phyloP scores from a whole-genome alignment of 805 yeast genomes.

The Lachancea mirantina region DNA sequence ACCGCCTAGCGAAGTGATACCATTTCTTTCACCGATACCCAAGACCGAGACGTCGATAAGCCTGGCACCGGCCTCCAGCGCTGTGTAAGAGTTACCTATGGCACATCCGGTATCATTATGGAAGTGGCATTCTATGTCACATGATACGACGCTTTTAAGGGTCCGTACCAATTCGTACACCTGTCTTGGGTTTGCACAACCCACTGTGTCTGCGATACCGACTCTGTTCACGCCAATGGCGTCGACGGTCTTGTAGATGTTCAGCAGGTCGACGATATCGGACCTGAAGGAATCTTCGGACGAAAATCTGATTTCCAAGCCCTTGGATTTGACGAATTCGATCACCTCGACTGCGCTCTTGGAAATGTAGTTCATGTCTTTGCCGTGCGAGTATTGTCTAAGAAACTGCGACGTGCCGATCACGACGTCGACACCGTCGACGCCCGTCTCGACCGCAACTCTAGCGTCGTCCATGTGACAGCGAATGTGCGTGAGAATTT shows the following conservation, averaged over 20 bases:
- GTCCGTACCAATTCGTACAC: conserved; percentile 95
- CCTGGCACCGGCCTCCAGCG: conserved; percentile 94
- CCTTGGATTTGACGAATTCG: conserved; percentile 93
- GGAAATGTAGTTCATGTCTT: conserved; percentile 97
- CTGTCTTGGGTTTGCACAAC: conserved; percentile 98
- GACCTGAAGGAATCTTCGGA: conserved; percentile 97
- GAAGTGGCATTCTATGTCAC: conserved; percentile 98
- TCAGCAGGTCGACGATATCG: conserved; percentile 88
- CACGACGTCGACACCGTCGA: conserved; percentile 97
- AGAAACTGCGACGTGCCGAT: conserved; percentile 95
- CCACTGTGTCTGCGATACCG: conserved; percentile 98
- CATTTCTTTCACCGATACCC: conserved; percentile 98
- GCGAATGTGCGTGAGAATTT: conserved; percentile 92
- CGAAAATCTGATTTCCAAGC: conserved; percentile 92
- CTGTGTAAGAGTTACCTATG: conserved; percentile 96
- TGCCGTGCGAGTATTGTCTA: conserved; percentile 93
- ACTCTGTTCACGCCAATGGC: conserved; percentile 97
- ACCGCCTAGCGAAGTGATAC: conserved; percentile 95
- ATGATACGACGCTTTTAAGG: conserved; percentile 82
- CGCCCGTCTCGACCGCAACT: conserved; percentile 96
- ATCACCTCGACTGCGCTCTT: conserved; percentile 93
- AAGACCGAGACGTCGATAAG: conserved; percentile 93
- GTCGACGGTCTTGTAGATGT: conserved; percentile 93
- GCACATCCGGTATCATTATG: conserved; percentile 99
- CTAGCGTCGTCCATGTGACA: conserved; percentile 99